Evolutionary conservation across 2,329 filamentous ascomycete species (phyloP).

Genomic region (Colletotrichum orbiculare): DNA sequence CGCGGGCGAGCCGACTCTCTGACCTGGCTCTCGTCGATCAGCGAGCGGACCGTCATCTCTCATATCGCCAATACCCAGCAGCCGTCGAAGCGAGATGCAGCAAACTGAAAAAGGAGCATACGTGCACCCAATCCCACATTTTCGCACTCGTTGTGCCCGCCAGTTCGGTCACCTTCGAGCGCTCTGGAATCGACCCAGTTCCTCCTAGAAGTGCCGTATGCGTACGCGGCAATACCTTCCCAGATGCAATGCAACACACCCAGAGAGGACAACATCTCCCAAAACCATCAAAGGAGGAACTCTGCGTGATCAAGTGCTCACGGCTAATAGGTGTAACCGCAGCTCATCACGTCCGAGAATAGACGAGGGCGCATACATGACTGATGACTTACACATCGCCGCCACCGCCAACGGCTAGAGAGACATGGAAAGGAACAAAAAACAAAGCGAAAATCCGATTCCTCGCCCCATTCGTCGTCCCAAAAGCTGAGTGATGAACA

Average conservation of each 20-base stretch:
- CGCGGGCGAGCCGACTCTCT: not conserved
- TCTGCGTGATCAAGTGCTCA: not conserved
- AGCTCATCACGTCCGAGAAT: too few relatives aligned
- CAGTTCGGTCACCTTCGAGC: constrained; percentile 24
- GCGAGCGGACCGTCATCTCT: constrained; percentile 19
- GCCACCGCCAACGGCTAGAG: constrained; percentile 1
- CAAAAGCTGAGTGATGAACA: not conserved
- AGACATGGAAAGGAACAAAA: not conserved
- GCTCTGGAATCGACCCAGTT: constrained; percentile 17
- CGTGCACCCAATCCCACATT: constrained; percentile 8
- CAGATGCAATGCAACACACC: constrained; percentile 32
- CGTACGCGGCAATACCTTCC: not conserved
- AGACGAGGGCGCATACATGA: too few relatives aligned
- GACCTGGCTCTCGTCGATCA: not conserved
- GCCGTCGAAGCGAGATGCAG: constrained; percentile 32
- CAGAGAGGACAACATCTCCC: not conserved
- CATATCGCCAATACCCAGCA: constrained; percentile 17
- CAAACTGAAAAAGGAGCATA: constrained; percentile 6
- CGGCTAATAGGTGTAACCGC: too few relatives aligned
- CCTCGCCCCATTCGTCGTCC: not conserved
- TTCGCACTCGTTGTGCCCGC: constrained; percentile 14
- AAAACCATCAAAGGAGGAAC: not conserved
- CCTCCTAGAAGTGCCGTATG: not conserved
- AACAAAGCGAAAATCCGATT: not conserved
- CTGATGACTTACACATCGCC: constrained; percentile 12